These are phyloP conservation scores for Rhodotorula sp. DNA, from an alignment of 1,284 basidiomycete genomes.

Conservation along the genomic window DNA sequence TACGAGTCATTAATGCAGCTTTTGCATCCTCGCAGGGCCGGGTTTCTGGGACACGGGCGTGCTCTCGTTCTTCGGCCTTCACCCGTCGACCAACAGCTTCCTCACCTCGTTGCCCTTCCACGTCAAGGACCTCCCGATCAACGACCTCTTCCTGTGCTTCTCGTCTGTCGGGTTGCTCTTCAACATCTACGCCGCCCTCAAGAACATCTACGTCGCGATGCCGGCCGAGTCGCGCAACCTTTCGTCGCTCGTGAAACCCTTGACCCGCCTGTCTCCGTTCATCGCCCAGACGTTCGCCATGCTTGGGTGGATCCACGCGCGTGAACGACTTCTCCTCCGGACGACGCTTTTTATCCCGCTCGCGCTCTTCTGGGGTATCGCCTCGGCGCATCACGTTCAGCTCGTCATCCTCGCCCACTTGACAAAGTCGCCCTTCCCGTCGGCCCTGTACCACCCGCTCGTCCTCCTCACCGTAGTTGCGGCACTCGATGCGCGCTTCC, in stretches of 20 bases:
- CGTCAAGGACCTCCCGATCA: constrained; percentile 64
- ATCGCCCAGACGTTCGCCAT: constrained; percentile 67
- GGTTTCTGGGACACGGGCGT: constrained; percentile 79
- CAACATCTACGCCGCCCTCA: constrained; percentile 74
- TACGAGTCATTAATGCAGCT: no score
- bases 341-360: constrained; percentile 76
- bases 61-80: constrained; percentile 63
- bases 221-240: constrained; percentile 53
- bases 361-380: constrained; percentile 73
- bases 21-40: constrained; percentile 51
- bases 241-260: constrained; percentile 56
- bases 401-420: constrained; percentile 92
- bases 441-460: constrained; percentile 62
- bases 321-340: constrained; percentile 54
- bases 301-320: constrained; percentile 69
- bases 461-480: constrained; percentile 79
- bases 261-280: constrained; percentile 78
- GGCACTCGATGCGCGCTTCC: constrained; percentile 73
- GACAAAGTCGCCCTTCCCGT: constrained; percentile 76
- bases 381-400: constrained; percentile 65
- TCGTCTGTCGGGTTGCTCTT: constrained; percentile 69
- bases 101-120: constrained; percentile 45
- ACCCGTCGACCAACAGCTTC: constrained; percentile 48
- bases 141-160: constrained; percentile 85
- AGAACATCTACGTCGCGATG: constrained; percentile 48